Evolutionary conservation across 116 monocot genomes (phyloP).

Genomic region (Iris pallida): DNA sequence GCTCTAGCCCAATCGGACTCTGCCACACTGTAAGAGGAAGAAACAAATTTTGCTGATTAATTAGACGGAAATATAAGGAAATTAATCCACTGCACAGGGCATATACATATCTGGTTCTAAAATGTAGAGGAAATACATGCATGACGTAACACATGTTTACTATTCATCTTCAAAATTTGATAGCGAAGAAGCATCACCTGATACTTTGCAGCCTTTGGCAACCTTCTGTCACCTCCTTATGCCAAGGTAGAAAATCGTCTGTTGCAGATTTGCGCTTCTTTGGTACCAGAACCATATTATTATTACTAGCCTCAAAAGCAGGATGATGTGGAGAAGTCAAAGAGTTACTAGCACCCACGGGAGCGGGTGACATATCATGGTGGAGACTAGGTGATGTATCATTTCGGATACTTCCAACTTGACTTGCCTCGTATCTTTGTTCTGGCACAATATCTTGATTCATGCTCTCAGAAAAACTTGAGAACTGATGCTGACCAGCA

Average conservation of each 20-base stretch:
- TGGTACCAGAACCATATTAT: conserved; percentile 5
- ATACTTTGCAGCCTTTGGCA: conserved; percentile 23
- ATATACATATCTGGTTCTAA: background rate
- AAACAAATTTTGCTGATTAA: background rate
- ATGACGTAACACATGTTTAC: background rate
- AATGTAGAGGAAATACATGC: background rate
- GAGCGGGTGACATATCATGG: conserved; percentile 5
- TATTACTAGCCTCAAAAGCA: background rate
- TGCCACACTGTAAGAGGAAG: conserved; percentile 22
- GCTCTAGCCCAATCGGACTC: conserved; percentile 41
- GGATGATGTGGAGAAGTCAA: conserved; percentile 3
- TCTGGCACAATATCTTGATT: conserved; percentile 11
- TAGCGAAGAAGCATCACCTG: conserved; percentile 15
- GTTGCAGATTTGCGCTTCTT: conserved; percentile 34
- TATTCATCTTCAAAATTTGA: background rate
- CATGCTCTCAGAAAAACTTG: conserved; percentile 26
- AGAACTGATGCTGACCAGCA: conserved; percentile 8
- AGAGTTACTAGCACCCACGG: conserved; percentile 4
- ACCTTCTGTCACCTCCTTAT: conserved; percentile 34
- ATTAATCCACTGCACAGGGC: background rate
- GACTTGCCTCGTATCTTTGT: conserved; percentile 15
- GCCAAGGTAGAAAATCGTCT: conserved; percentile 30
- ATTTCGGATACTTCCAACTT: conserved; percentile 4
- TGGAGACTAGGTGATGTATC: background rate
- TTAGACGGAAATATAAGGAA: background rate